Conservation (phyloP, 805 yeast species). For the Cyberlindnera subsufficiens region DNA sequence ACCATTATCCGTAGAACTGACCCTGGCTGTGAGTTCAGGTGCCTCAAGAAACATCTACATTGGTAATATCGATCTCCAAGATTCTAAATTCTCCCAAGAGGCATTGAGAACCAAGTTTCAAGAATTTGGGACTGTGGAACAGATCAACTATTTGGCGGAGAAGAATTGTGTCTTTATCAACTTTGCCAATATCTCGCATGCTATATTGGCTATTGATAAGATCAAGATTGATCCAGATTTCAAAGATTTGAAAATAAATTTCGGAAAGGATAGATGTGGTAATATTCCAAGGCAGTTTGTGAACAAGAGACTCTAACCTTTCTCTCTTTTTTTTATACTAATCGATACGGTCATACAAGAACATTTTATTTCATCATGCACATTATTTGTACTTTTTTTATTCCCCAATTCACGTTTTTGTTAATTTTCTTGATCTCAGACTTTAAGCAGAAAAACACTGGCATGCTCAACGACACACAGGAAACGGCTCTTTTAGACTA, state of each 20-base stretch:
- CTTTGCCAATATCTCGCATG: conserved; percentile 72
- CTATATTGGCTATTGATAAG: conserved; percentile 89
- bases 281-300: conserved; percentile 77
- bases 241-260: conserved; percentile 71
- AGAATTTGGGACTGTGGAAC: conserved; percentile 91
- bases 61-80: conserved; percentile 53
- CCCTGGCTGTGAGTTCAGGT: conserved; percentile 87
- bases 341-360: too few species aligned
- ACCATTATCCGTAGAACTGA: conserved; percentile 78
- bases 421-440: too few species aligned
- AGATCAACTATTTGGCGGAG: conserved; percentile 77
- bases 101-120: conserved; percentile 69
- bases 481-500: too few species aligned
- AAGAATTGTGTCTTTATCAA: conserved; percentile 21
- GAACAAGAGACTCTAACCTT: conserved; percentile 11
- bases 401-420: too few species aligned
- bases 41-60: conserved; percentile 91
- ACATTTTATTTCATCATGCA: too few species aligned
- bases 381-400: too few species aligned
- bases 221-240: conserved; percentile 71
- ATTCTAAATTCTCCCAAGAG: conserved; percentile 38
- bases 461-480: too few species aligned
- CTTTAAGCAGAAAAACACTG: too few species aligned
- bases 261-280: conserved; percentile 94
- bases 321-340: too few species aligned